Evolutionary conservation across 768 basidiomycete species (phyloP).

Genomic region (Infundibulicybe gibba): DNA sequence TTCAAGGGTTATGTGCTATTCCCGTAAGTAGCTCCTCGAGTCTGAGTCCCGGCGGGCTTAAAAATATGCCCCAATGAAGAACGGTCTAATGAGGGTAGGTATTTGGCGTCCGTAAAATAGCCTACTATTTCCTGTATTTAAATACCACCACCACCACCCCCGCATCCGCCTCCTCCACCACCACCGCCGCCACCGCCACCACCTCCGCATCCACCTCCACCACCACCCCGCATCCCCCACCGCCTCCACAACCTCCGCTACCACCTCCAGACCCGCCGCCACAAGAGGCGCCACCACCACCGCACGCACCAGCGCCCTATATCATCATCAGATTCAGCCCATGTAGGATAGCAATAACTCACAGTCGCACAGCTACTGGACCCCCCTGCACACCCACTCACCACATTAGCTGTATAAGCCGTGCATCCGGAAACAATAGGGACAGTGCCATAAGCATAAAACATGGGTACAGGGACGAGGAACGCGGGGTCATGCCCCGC

Average conservation of each 20-base stretch:
- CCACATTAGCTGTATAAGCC: conserved; percentile 9
- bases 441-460: conserved; percentile 7
- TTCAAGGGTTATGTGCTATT: too few species aligned
- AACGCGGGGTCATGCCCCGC: conserved; percentile 25
- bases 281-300: conserved; percentile 12
- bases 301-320: conserved; percentile 9
- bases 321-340: neutral
- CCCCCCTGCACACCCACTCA: conserved; percentile 7
- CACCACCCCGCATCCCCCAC: conserved; percentile 10
- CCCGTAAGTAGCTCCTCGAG: too few species aligned
- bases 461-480: conserved; percentile 27
- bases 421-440: conserved; percentile 11
- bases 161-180: too few species aligned
- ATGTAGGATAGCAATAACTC: neutral
- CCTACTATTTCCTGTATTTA: too few species aligned
- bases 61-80: too few species aligned
- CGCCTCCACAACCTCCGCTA: conserved; percentile 12
- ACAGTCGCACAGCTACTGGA: conserved; percentile 17
- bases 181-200: conserved; percentile 1
- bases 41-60: too few species aligned
- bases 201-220: conserved; percentile 5
- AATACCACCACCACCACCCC: too few species aligned
- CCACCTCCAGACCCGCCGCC: conserved; percentile 10
- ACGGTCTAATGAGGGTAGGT: too few species aligned
- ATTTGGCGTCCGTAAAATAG: too few species aligned